Base-by-base conservation (phyloP, 2,329 filamentous ascomycete genomes). In the Pseudogymnoascus sp. region DNA sequence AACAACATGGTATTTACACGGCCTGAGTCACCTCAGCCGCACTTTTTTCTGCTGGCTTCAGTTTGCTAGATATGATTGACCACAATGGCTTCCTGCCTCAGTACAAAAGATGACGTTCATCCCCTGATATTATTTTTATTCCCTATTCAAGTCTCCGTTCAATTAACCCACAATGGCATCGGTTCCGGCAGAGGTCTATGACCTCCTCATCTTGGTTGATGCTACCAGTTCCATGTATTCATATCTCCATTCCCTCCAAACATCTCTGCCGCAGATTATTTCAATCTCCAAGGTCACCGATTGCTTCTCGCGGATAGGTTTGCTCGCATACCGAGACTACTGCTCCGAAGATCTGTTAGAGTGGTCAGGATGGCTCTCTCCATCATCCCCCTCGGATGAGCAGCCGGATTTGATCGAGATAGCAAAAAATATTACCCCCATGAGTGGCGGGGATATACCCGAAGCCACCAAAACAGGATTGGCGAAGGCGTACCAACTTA, bases 251-350 rank as follows among this genome's bases (percentile, higher is more conserved):
- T 74, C 79, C 2, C 74, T 82, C 16, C 75, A 74, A 62, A 69
- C 67, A 11, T 78, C 79, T 1, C 71, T 83, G 6, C 78, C 79
- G 1, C 78, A 80, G 63, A 78, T 82, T 65, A 76, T 83, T 61
- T 74, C 76, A 35, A 71, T 82, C 6, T 79, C 79, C 1, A 72
- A 74, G 1, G 71, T 81, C 1, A 81, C 80, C 0, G 74, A 72
- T 59, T 78, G 77, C 65, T 82, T 83, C 66, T 73, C 76, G 4
- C 75, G 78, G 2, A 78, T 82, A 60, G 79, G 79, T 6, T 72
- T 82, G 3, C 67, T 82, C 11, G 77, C 76, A 1, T 82, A 82
- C 63, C 75, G 79, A 5, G 80, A 82, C 68, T 81, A 81, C 66
- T 72, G 69, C 63, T 67, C 68, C 12, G 43, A 59, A 3, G 28